These are phyloP conservation scores for Paramecium primaurelia DNA, from an alignment of 73 alveolate genomes.

Conservation along the genomic window DNA sequence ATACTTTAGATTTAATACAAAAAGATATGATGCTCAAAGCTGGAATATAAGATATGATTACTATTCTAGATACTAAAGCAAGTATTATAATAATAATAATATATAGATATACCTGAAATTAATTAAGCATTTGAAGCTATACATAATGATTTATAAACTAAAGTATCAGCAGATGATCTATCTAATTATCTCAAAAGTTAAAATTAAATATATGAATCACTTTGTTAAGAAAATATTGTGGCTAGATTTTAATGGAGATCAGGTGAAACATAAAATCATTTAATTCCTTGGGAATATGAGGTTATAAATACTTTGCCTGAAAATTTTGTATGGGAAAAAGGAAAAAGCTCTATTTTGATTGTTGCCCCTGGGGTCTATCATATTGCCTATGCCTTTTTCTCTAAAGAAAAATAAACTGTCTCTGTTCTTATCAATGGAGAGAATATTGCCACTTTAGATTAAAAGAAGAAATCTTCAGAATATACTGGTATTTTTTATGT, in stretches of 20 bases:
- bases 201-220: conserved; percentile 88
- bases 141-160: conserved; percentile 83
- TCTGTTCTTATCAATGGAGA: conserved; percentile 22
- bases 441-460: background rate
- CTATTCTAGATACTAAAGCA: conserved; percentile 57
- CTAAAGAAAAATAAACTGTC: conserved; percentile 1
- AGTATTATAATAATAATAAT: background rate
- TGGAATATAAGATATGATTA: conserved; percentile 34
- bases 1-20: conserved; percentile 54
- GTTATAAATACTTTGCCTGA: conserved; percentile 97
- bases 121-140: conserved; percentile 76
- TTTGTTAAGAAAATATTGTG: conserved; percentile 92
- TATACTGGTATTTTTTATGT: background rate
- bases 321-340: conserved; percentile 96
- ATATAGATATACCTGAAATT: conserved; percentile 75
- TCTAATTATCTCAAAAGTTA: conserved; percentile 76
- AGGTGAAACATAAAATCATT: conserved; percentile 84
- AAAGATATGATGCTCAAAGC: conserved; percentile 55
- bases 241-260: conserved; percentile 98
- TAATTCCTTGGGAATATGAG: conserved; percentile 97
- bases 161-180: conserved; percentile 71
- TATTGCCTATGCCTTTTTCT: conserved; percentile 51
- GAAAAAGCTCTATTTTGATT: conserved; percentile 77
- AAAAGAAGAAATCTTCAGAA: conserved; percentile 13
- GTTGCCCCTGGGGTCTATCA: conserved; percentile 98